Evolutionary conservation across 2,329 filamentous ascomycete genomes (phyloP), one percentile per base, ranked within the genome.

Genomic region (Microsporum audouinii): DNA sequence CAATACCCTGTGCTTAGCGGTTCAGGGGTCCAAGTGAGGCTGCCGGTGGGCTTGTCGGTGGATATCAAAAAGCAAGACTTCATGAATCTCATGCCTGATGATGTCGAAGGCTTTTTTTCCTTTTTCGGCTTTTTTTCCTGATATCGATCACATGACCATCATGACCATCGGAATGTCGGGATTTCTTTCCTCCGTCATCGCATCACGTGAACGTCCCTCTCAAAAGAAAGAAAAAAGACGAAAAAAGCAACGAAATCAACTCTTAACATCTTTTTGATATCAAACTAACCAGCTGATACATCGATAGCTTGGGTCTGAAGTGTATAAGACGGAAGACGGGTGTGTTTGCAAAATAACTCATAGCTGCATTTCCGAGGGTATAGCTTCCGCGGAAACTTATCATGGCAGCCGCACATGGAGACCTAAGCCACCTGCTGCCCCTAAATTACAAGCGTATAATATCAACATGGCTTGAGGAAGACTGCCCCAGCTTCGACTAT

Each of bases 401-500:
- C 57, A 80, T 83, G 82, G 82, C 82, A 12, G 78, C 81, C 10
- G 71, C 73, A 58, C 78, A 85, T 67, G 84, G 84, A 65, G 79
- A 81, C 61, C 78, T 84, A 38, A 79, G 82, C 17, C 84, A 95
- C 72, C 84, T 97, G 65, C 85, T 97, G 49, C 91, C 92, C 0
- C 83, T 86, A 27, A 88, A 86, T 65, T 96, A 90, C 84, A 95
- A 92, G 73, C 82, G 85, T 57, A 83, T 86, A 66, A 84, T 96
- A 65, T 83, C 86, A 29, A 77, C 83, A 69, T 99, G 94, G 94
- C 87, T 96, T 12, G 88, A 91, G 70, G 94, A 99, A 77, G 94
- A 99, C 77, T 95, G 91, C 2, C 94, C 94, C 3, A 94, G 89
- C 59, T 92, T 96, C 76, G 94, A 99, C 80, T 96, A 96, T 73